Percentiles rank a stretch among this genome's conserved stretches.
phyloP scores from a whole-genome alignment of 805 yeast species.

The Priceomyces melissophilus region DNA sequence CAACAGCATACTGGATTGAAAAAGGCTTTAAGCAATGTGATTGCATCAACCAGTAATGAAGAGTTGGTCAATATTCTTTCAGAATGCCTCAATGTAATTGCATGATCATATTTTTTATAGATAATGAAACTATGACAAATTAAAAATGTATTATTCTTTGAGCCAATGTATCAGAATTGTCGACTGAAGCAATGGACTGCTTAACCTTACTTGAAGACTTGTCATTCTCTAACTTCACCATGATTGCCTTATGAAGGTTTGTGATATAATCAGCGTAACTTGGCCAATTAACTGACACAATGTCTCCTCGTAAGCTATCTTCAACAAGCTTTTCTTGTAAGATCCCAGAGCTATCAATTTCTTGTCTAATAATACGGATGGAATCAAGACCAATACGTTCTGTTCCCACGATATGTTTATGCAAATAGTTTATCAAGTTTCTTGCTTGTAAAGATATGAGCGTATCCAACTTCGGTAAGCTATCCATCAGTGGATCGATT shows the following conservation, averaged over 20 bases:
- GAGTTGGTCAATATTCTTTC: constrained; percentile 12
- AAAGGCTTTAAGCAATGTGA: constrained; percentile 6
- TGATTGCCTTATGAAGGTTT: constrained; percentile 62
- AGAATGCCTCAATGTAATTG: constrained; percentile 13
- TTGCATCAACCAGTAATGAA: constrained; percentile 5
- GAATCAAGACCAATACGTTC: constrained; percentile 31
- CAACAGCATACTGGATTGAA: constrained; percentile 6
- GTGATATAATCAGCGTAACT: constrained; percentile 67
- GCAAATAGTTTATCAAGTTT: constrained; percentile 56
- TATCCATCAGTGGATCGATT: constrained; percentile 48
- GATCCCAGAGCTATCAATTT: constrained; percentile 55
- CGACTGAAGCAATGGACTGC: constrained; percentile 24
- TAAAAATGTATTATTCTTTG: constrained; percentile 38
- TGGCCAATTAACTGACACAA: constrained; percentile 36
- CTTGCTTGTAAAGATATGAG: constrained; percentile 66
- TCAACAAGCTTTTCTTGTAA: constrained; percentile 61
- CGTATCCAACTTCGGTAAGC: constrained; percentile 69
- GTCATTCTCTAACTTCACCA: constrained; percentile 49
- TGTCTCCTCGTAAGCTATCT: constrained; percentile 50
- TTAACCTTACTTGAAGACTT: constrained; percentile 27
- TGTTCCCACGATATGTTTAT: constrained; percentile 26
- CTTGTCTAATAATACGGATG: constrained; percentile 61
- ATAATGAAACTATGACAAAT: neutral
- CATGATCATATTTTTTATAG: neutral
- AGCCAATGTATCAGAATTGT: constrained; percentile 33